A percentile compares a stretch with the other conserved stretches of the same genome.
phyloP scores from a whole-genome alignment of 805 yeast species.

The Hanseniaspora pseudoguilliermondii region DNA sequence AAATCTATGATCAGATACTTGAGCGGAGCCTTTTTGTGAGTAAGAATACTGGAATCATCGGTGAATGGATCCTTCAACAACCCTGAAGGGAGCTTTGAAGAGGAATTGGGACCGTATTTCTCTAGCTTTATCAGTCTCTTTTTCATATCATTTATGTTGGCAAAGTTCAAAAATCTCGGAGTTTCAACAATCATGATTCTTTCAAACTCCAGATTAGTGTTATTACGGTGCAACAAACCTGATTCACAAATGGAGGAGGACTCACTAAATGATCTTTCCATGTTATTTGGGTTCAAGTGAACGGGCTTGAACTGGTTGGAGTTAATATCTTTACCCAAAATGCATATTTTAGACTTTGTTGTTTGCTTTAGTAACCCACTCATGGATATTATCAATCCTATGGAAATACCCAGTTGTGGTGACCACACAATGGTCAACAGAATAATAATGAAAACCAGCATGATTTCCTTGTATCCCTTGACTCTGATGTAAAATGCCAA shows the following conservation, averaged over 20 bases:
- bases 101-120: slow-evolving; percentile 14
- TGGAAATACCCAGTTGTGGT: slow-evolving; percentile 29
- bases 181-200: slow-evolving; percentile 14
- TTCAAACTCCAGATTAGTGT: slow-evolving; percentile 11
- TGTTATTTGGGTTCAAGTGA: neutral
- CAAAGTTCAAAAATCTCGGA: slow-evolving; percentile 12
- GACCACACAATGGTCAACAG: slow-evolving; percentile 24
- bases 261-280: slow-evolving; percentile 5
- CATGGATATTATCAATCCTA: slow-evolving; percentile 30
- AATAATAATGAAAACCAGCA: slow-evolving; percentile 18
- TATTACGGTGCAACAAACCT: neutral
- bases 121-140: slow-evolving; percentile 11
- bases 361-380: slow-evolving; percentile 30
- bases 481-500: slow-evolving; percentile 33
- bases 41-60: neutral
- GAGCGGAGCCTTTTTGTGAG: slow-evolving; percentile 2
- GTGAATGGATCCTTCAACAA: neutral
- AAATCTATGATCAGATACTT: slow-evolving; percentile 13
- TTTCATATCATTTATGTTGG: slow-evolving; percentile 12
- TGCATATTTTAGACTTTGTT: slow-evolving; percentile 33
- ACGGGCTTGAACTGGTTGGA: slow-evolving; percentile 14
- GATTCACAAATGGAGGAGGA: neutral
- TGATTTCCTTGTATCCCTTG: slow-evolving; percentile 31
- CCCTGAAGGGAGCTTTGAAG: slow-evolving; percentile 1
- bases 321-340: slow-evolving; percentile 30